Percentiles rank a stretch among this genome's conserved stretches.
phyloP scores from a whole-genome alignment of 495 filamentous ascomycete species.

The Emericellopsis terricola region DNA sequence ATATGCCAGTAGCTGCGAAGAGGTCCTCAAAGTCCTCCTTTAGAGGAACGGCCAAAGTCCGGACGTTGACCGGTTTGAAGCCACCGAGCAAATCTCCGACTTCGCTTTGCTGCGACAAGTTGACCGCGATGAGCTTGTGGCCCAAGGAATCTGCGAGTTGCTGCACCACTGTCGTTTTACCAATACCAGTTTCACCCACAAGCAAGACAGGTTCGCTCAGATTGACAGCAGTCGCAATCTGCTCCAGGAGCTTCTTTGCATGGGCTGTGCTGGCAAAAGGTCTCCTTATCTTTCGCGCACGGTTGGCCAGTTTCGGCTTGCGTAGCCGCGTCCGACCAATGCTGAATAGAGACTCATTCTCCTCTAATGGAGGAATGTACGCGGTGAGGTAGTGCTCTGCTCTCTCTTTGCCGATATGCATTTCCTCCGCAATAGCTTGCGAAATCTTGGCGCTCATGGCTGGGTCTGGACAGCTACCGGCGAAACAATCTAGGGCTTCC shows the following conservation, averaged over 20 bases:
- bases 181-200: slow-evolving; percentile 94
- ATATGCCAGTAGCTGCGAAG: slow-evolving; percentile 66
- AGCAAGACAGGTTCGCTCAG: slow-evolving; percentile 77
- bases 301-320: slow-evolving; percentile 22
- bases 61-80: slow-evolving; percentile 85
- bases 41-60: slow-evolving; percentile 72
- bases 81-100: slow-evolving; percentile 83
- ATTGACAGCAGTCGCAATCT: slow-evolving; percentile 64
- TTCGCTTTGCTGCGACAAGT: slow-evolving; percentile 95
- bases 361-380: slow-evolving; percentile 45
- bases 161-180: slow-evolving; percentile 91
- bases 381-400: slow-evolving; percentile 49
- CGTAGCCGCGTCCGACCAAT: slow-evolving; percentile 48
- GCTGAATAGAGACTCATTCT: slow-evolving; percentile 35
- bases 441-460: slow-evolving; percentile 42
- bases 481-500: slow-evolving; percentile 79
- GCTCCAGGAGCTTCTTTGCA: slow-evolving; percentile 57
- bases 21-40: slow-evolving; percentile 88
- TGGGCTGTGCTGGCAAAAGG: slow-evolving; percentile 62
- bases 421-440: slow-evolving; percentile 55
- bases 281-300: slow-evolving; percentile 26
- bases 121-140: slow-evolving; percentile 72
- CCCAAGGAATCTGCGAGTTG: slow-evolving; percentile 70
- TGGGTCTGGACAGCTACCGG: slow-evolving; percentile 52
- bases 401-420: slow-evolving; percentile 68